Conservation (phyloP, 2,329 filamentous ascomycete genomes). For the Penicillium olsonii region DNA sequence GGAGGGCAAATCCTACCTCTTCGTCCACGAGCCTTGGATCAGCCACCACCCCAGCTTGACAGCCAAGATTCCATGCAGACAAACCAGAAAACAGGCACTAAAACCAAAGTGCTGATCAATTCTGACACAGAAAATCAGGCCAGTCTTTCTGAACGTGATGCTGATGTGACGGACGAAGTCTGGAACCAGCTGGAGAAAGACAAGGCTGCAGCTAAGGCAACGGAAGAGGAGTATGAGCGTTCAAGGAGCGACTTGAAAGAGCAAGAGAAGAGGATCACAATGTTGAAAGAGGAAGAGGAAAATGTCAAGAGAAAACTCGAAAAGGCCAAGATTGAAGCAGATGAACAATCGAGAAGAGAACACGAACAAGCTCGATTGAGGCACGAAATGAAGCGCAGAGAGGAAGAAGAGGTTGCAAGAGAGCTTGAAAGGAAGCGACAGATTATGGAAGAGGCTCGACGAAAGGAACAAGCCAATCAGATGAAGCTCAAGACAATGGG, state of each 20-base stretch:
- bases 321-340: not conserved
- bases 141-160: slow-evolving; percentile 16
- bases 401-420: slow-evolving; percentile 38
- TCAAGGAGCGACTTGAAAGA: not conserved
- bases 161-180: slow-evolving; percentile 24
- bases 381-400: slow-evolving; percentile 27
- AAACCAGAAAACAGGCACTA: not conserved
- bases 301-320: not conserved
- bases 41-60: not conserved
- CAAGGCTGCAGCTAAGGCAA: not conserved
- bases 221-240: not conserved
- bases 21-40: not conserved
- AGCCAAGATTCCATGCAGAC: not conserved
- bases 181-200: slow-evolving; percentile 26
- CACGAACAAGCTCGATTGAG: slow-evolving; percentile 29
- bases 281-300: slow-evolving; percentile 1
- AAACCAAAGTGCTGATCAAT: not conserved
- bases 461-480: slow-evolving; percentile 45
- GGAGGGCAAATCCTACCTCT: not conserved
- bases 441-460: slow-evolving; percentile 29
- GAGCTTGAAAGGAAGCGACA: slow-evolving; percentile 44
- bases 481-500: slow-evolving; percentile 57
- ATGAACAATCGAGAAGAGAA: slow-evolving; percentile 27
- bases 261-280: not conserved
- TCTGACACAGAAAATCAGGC: not conserved